These are phyloP conservation scores for Zygosaccharomyces siamensis DNA, from an alignment of 805 yeast genomes.

Conservation along the genomic window DNA sequence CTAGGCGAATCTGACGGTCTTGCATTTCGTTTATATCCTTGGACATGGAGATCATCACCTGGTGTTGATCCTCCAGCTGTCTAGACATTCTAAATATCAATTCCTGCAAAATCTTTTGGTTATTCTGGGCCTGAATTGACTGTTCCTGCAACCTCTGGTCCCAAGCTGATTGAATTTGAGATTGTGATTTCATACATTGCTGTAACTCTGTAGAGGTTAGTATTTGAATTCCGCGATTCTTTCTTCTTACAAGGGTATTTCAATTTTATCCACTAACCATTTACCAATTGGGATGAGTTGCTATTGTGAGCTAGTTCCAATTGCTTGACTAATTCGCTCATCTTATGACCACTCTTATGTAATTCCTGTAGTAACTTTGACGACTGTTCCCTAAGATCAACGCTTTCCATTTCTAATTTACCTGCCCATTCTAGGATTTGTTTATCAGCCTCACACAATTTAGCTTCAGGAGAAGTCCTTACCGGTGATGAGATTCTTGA, in stretches of 20 bases:
- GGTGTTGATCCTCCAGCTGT: constrained; percentile 21
- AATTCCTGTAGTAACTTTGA: constrained; percentile 16
- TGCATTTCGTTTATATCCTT: constrained; percentile 16
- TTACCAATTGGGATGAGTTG: background rate
- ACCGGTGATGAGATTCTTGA: constrained; percentile 15
- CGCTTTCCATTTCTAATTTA: constrained; percentile 45
- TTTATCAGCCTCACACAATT: constrained; percentile 29
- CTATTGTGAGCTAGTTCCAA: constrained; percentile 2
- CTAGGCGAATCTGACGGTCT: constrained; percentile 17
- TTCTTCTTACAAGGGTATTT: constrained; percentile 5
- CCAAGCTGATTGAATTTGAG: background rate
- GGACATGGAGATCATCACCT: constrained; percentile 19
- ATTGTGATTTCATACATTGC: background rate
- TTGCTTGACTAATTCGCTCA: constrained; percentile 11
- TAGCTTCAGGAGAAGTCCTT: constrained; percentile 6
- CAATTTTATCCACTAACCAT: constrained; percentile 13
- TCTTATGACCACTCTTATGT: constrained; percentile 15
- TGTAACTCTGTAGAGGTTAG: background rate
- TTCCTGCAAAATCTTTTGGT: constrained; percentile 9
- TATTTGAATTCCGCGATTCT: background rate
- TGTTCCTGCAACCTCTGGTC: background rate
- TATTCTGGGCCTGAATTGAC: background rate
- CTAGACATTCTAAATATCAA: constrained; percentile 8
- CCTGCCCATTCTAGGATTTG: constrained; percentile 47
- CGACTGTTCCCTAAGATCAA: constrained; percentile 39